Evolutionary conservation across 805 yeast genomes (phyloP).

Genomic region (Tetrapisispora pingtungensis): DNA sequence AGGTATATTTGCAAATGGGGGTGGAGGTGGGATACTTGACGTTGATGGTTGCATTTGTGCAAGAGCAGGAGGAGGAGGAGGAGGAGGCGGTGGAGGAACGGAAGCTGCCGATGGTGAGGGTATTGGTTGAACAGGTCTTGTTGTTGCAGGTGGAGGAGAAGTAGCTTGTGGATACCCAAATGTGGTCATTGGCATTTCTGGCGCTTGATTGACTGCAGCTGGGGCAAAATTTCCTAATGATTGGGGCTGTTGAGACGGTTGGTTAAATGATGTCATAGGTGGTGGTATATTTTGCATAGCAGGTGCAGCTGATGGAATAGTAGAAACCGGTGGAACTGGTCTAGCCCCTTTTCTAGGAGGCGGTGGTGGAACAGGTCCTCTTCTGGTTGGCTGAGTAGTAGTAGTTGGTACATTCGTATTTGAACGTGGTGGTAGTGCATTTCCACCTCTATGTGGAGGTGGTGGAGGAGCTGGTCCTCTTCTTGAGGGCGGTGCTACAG

Average conservation of each 20-base stretch:
- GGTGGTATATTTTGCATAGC: constrained; percentile 7
- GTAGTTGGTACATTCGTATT: too few relatives aligned
- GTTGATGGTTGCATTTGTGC: not conserved
- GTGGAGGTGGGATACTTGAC: not conserved
- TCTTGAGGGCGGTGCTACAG: constrained; percentile 21
- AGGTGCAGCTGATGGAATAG: not conserved
- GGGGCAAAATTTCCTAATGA: constrained; percentile 5
- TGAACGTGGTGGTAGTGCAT: constrained; percentile 4
- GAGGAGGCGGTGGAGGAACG: constrained; percentile 2
- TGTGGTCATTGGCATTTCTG: constrained; percentile 6
- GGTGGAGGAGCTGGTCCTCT: constrained; percentile 27
- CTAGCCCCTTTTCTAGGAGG: constrained; percentile 13
- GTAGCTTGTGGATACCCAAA: constrained; percentile 3
- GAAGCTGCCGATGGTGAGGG: not conserved
- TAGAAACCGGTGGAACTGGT: constrained; percentile 6
- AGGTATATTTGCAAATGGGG: not conserved
- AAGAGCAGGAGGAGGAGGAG: constrained; percentile 1
- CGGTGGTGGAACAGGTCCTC: constrained; percentile 17
- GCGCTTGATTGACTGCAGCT: not conserved
- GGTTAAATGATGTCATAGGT: constrained; percentile 2
- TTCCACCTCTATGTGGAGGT: constrained; percentile 18
- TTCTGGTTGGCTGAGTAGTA: constrained; percentile 5
- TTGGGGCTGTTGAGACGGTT: not conserved
- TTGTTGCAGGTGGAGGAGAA: constrained; percentile 13
- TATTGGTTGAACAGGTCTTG: not conserved